Conservation (phyloP, 805 yeast species). For the Barnettozyma sucrosica region DNA sequence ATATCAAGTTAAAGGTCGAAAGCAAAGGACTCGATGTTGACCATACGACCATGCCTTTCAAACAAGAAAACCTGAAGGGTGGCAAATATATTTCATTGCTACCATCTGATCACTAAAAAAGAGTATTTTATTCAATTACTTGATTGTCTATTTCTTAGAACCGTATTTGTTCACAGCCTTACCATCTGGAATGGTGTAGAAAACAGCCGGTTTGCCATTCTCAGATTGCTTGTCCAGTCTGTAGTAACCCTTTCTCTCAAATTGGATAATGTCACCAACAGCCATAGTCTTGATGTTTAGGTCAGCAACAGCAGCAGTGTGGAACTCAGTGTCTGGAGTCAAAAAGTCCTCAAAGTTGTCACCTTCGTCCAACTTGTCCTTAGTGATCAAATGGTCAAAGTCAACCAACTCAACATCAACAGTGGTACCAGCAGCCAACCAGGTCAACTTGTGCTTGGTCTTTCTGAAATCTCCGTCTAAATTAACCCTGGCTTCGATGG, state of each 20-base stretch:
- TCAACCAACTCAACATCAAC: constrained; percentile 76
- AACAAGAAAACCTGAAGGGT: no score
- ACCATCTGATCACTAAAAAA: no score
- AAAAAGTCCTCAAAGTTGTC: constrained; percentile 90
- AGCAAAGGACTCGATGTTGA: no score
- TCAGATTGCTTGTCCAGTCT: constrained; percentile 60
- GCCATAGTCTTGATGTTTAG: constrained; percentile 68
- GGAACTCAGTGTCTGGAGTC: constrained; percentile 84
- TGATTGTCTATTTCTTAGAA: constrained; percentile 43
- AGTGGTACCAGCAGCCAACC: constrained; percentile 82
- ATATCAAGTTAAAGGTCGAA: no score
- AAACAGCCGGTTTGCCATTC: constrained; percentile 60
- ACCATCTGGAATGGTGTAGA: constrained; percentile 96
- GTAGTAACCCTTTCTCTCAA: constrained; percentile 96
- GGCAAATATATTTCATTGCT: no score
- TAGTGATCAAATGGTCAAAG: constrained; percentile 91
- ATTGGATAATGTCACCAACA: constrained; percentile 85
- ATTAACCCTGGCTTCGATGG: constrained; percentile 73
- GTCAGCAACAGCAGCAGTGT: constrained; percentile 72
- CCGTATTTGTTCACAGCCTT: constrained; percentile 74
- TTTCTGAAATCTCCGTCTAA: constrained; percentile 96
- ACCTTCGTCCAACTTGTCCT: constrained; percentile 91
- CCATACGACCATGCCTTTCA: no score
- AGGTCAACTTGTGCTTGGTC: constrained; percentile 89
- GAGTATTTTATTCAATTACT: not conserved